Evolutionary conservation across 2,329 filamentous ascomycete genomes (phyloP).

Genomic region (Curvularia sp.): DNA sequence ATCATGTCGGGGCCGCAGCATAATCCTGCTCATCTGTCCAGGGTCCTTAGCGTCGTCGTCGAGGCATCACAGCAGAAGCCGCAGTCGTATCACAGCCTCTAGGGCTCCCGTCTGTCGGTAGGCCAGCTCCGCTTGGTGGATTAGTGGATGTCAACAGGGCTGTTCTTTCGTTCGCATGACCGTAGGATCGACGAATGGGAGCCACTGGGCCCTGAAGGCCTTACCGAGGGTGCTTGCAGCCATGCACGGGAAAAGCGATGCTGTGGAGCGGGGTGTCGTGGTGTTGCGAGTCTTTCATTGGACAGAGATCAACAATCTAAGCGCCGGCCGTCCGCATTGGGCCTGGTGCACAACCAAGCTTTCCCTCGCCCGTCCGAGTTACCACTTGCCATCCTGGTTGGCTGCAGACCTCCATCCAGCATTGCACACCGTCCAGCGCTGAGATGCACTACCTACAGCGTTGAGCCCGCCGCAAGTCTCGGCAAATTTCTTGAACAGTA

Average conservation of each 20-base stretch:
- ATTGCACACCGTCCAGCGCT: constrained; percentile 9
- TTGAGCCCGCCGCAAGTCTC: constrained; percentile 16
- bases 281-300: constrained; percentile 27
- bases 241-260: constrained; percentile 37
- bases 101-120: constrained; percentile 21
- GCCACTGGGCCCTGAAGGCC: constrained; percentile 21
- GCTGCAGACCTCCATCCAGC: constrained; percentile 19
- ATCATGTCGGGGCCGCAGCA: constrained; percentile 12
- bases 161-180: constrained; percentile 47
- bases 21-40: constrained; percentile 10
- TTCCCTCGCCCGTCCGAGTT: constrained; percentile 19
- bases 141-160: constrained; percentile 19
- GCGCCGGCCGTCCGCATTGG: constrained; percentile 25
- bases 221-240: constrained; percentile 35
- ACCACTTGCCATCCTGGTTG: constrained; percentile 23
- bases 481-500: constrained; percentile 6
- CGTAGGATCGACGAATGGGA: constrained; percentile 40
- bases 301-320: constrained; percentile 22
- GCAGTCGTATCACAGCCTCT: constrained; percentile 38
- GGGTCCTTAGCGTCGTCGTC: constrained; percentile 16
- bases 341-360: constrained; percentile 30
- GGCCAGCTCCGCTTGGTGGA: constrained; percentile 18
- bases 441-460: constrained; percentile 8
- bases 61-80: constrained; percentile 18
- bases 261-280: constrained; percentile 35